phyloP scores from a whole-genome alignment of 2,329 filamentous ascomycete genomes.

The Blumeria graminis region DNA sequence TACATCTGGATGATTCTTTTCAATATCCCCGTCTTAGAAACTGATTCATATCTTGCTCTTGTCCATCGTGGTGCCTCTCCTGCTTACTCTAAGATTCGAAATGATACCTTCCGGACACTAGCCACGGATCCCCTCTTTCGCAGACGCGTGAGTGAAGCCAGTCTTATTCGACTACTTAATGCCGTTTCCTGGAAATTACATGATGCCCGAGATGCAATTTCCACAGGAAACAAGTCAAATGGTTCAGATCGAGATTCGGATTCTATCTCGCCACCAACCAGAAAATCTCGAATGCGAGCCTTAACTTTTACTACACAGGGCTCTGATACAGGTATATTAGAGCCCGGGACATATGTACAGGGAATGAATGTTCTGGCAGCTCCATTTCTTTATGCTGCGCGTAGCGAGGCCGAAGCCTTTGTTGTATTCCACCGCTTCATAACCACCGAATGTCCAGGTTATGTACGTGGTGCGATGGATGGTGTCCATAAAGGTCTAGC shows the following conservation, averaged over 20 bases:
- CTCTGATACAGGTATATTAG: constrained; percentile 32
- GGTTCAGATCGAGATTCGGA: constrained; percentile 6
- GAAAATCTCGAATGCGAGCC: constrained; percentile 25
- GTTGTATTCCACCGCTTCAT: constrained; percentile 74
- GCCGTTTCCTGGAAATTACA: constrained; percentile 85
- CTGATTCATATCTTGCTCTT: constrained; percentile 70
- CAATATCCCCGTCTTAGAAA: constrained; percentile 61
- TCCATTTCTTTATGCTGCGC: constrained; percentile 81
- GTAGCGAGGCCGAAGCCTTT: constrained; percentile 87
- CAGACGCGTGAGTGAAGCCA: constrained; percentile 82
- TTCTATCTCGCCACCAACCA: constrained; percentile 8
- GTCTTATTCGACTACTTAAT: constrained; percentile 79
- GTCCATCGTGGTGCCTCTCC: constrained; percentile 85
- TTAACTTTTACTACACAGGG: constrained; percentile 38
- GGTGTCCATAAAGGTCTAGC: constrained; percentile 82
- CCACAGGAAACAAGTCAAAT: constrained; percentile 4
- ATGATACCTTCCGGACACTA: constrained; percentile 91
- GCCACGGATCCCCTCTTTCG: constrained; percentile 95
- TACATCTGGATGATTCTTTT: constrained; percentile 93
- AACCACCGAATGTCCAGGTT: constrained; percentile 71
- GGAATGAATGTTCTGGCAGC: constrained; percentile 97
- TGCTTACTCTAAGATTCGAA: constrained; percentile 90
- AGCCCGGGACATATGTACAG: constrained; percentile 79
- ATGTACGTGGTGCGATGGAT: constrained; percentile 90
- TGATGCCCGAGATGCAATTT: constrained; percentile 35